These are phyloP conservation scores for Candida michaelii DNA, from an alignment of 805 yeast species.

Conservation along the genomic window DNA sequence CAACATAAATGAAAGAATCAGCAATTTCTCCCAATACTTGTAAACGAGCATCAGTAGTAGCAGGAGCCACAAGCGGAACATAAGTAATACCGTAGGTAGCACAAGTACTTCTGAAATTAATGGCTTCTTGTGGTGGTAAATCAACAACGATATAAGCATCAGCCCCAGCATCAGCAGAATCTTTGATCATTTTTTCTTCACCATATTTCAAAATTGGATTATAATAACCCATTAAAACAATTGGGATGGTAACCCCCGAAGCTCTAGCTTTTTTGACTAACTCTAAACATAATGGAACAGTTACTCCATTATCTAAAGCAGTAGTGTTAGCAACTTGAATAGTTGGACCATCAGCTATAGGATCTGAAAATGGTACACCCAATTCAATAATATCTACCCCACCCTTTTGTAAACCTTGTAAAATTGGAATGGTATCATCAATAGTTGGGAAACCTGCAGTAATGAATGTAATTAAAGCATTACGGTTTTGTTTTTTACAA, in stretches of 20 bases:
- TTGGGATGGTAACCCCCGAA: conserved; percentile 83
- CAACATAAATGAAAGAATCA: conserved; percentile 94
- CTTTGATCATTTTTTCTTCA: conserved; percentile 76
- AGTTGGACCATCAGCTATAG: conserved; percentile 98
- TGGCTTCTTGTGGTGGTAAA: conserved; percentile 97
- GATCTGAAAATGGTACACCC: conserved; percentile 96
- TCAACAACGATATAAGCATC: conserved; percentile 95
- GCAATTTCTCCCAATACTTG: conserved; percentile 78
- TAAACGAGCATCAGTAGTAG: conserved; percentile 89
- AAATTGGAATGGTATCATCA: conserved; percentile 82
- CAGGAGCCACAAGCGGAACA: conserved; percentile 94
- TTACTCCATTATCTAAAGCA: conserved; percentile 84
- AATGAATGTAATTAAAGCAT: conserved; percentile 86
- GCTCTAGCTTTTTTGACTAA: conserved; percentile 73
- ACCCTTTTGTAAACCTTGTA: conserved; percentile 88
- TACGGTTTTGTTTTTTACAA: conserved; percentile 67
- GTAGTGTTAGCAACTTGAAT: conserved; percentile 83
- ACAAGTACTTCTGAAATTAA: conserved; percentile 76
- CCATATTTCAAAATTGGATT: conserved; percentile 91
- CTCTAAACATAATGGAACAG: conserved; percentile 66
- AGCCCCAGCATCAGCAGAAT: conserved; percentile 85
- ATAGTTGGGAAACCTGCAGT: conserved; percentile 93
- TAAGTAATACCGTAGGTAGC: conserved; percentile 69
- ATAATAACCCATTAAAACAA: conserved; percentile 95
- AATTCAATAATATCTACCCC: conserved; percentile 95